These are phyloP conservation scores for Ormosia semicastrata DNA, from an alignment of 306 rosid genomes.

Conservation along the genomic window DNA sequence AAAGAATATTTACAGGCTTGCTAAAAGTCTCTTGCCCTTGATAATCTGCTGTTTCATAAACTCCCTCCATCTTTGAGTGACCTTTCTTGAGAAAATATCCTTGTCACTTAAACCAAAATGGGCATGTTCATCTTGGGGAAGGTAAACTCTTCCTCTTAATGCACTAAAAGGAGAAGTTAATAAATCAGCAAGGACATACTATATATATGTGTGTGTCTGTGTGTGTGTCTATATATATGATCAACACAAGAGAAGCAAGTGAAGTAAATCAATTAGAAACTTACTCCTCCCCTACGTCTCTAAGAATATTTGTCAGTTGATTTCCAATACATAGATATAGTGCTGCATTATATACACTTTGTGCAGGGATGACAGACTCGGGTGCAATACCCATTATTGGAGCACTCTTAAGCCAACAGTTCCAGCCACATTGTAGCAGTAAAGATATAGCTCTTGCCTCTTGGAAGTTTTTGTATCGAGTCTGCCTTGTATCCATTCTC, in stretches of 20 bases:
- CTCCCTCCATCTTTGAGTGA: constrained; percentile 64
- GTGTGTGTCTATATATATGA: not conserved
- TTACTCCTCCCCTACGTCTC: constrained; percentile 96
- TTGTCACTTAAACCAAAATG: constrained; percentile 66
- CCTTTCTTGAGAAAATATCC: constrained; percentile 63
- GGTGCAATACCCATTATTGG: constrained; percentile 86
- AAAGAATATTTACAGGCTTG: too few relatives aligned
- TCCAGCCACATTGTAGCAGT: constrained; percentile 91
- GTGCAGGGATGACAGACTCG: constrained; percentile 53
- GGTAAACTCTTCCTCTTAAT: constrained; percentile 82
- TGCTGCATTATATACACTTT: constrained; percentile 62
- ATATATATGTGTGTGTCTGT: too few relatives aligned
- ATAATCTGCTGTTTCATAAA: constrained; percentile 89
- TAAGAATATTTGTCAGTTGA: constrained; percentile 83
- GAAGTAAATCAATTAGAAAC: constrained; percentile 17
- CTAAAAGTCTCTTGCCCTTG: too few relatives aligned
- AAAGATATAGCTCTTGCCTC: constrained; percentile 83
- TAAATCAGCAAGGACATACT: not conserved
- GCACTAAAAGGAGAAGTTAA: constrained; percentile 44
- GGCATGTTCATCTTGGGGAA: constrained; percentile 90
- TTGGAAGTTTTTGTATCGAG: constrained; percentile 58
- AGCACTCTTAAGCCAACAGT: constrained; percentile 90
- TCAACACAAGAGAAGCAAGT: not conserved
- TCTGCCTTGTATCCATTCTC: constrained; percentile 81
- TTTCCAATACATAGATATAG: constrained; percentile 84